Evolutionary conservation across 1,139 yeast genomes (phyloP), one percentile per base, ranked within the genome.

Genomic region (Sugiyamaella xylanicola): DNA sequence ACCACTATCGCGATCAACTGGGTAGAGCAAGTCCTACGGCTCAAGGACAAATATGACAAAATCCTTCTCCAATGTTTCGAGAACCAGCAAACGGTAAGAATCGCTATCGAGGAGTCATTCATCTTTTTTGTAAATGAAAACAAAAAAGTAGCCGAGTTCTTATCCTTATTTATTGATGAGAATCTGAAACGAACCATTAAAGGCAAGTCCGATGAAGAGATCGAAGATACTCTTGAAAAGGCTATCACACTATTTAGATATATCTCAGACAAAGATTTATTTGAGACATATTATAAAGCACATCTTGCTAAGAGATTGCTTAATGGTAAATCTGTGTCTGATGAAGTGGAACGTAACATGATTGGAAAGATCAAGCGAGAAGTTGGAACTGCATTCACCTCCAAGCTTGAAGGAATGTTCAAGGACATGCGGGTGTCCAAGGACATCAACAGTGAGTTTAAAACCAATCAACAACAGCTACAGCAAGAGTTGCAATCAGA

Each of bases 351-450:
- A 68, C 84, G 84, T 63, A 73, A 79, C 55, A 77, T 91, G 69
- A 82, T 93, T 36, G 78, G 87, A 1, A 85, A 82, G 66, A 75
- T 92, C 51, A 83, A 87, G 61, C 85, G 84, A 64, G 96, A 89
- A 66, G 79, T 87, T 65, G 97, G 97, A 0, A 78, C 89, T 1
- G 80, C 92, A 0, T 87, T 89, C 55, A 84, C 96, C 2, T 81
- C 87, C 2, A 87, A 87, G 65, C 78, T 92, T 44, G 93, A 90
- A 66, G 91, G 90, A 52, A 93, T 93, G 99, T 84, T 91, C 65
- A 81, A 66, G 63, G 98, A 93, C 68, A 84, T 92, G 61, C 82
- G 82, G 60, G 76, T 81, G 58, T 87, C 95, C 0, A 77, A 77
- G 54, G 91, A 84, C 44, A 70, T 84, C 17, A 51, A 51, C 32